Evolutionary conservation across 768 basidiomycete genomes (phyloP).

Genomic region (Arthromyces matolae): DNA sequence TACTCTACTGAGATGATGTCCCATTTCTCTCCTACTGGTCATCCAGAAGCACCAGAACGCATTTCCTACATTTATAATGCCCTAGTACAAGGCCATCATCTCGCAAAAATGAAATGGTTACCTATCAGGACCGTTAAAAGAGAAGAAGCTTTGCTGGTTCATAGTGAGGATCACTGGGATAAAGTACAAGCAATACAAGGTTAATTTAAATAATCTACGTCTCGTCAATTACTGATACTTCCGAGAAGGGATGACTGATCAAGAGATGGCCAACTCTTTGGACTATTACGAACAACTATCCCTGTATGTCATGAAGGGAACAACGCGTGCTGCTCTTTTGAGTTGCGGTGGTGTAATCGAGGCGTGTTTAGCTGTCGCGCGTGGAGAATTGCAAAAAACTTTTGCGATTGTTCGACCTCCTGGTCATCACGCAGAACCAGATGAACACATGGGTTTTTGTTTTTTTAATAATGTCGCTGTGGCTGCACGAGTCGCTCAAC

Average conservation of each 20-base stretch:
- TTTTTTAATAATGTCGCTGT: slow-evolving; percentile 99
- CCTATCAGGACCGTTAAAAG: slow-evolving; percentile 70
- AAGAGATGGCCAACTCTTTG: slow-evolving; percentile 72
- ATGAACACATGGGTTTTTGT: slow-evolving; percentile 98
- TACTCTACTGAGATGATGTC: slow-evolving; percentile 85
- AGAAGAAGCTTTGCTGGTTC: slow-evolving; percentile 84
- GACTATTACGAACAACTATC: slow-evolving; percentile 88
- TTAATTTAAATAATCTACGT: slow-evolving; percentile 37
- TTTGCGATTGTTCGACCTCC: slow-evolving; percentile 97
- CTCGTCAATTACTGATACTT: slow-evolving; percentile 4
- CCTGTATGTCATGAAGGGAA: slow-evolving; percentile 85
- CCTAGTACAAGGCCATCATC: slow-evolving; percentile 56
- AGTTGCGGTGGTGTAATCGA: slow-evolving; percentile 96
- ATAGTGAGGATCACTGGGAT: slow-evolving; percentile 89
- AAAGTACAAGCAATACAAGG: slow-evolving; percentile 81
- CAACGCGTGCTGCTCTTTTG: slow-evolving; percentile 78
- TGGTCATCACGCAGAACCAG: slow-evolving; percentile 97
- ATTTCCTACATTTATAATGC: slow-evolving; percentile 73
- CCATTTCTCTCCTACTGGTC: slow-evolving; percentile 62
- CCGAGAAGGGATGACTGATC: slow-evolving; percentile 63
- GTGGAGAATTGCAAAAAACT: slow-evolving; percentile 72
- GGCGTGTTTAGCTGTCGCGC: slow-evolving; percentile 81
- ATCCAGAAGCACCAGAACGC: slow-evolving; percentile 77
- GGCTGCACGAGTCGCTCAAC: slow-evolving; percentile 78
- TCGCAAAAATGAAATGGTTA: slow-evolving; percentile 71